Base-by-base conservation (phyloP, 768 basidiomycete genomes). In the Pseudohyphozyma bogoriensis region DNA sequence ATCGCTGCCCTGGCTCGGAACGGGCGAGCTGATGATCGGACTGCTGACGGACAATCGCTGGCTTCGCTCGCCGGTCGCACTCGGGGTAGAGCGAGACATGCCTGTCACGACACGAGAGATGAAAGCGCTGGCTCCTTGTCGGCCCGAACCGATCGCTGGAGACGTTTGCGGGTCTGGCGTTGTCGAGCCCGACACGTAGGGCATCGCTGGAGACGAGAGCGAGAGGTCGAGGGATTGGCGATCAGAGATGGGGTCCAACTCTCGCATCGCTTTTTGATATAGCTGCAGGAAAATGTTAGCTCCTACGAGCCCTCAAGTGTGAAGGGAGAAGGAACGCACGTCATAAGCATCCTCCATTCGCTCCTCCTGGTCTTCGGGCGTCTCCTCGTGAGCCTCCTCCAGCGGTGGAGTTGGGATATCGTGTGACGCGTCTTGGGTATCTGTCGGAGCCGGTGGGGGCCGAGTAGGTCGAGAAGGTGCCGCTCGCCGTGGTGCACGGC, bases 271-370 rank as follows among this genome's bases (percentile, higher is more conserved):
- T 1, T 55, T 54, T 54, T 66, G 65, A 18, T 66, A 66, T 1
- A 66, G 58, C 64, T 65, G 45, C 26, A 32, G 10, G 4, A 15
- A 33, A 9, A 15, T 3, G 10, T 59, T 55, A 56, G 53, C 29
- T 32, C n/a, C n/a, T n/a, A n/a, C n/a, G n/a, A n/a, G n/a, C n/a
- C n/a, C n/a, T 4, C 8, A 11, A 28, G 16, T 11, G 6, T 2
- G 16, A 24, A 20, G 1, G 29, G 24, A 45, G 18, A 12, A 20
- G 15, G 15, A 9, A 39, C 64, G 28, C 44, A 61, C 64, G 10
- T 66, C 65, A 55, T 62, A 66, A 0, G 65, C 65, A 39, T 66
- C 65, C 39, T 66, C 65, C 60, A 66, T 62, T 24, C 60, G 45
- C 28, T 66, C 65, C 47, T 62, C 60, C 40, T 60, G 51, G 8